phyloP scores from a whole-genome alignment of 2,329 filamentous ascomycete genomes.

The Microcyclospora tardicrescens region DNA sequence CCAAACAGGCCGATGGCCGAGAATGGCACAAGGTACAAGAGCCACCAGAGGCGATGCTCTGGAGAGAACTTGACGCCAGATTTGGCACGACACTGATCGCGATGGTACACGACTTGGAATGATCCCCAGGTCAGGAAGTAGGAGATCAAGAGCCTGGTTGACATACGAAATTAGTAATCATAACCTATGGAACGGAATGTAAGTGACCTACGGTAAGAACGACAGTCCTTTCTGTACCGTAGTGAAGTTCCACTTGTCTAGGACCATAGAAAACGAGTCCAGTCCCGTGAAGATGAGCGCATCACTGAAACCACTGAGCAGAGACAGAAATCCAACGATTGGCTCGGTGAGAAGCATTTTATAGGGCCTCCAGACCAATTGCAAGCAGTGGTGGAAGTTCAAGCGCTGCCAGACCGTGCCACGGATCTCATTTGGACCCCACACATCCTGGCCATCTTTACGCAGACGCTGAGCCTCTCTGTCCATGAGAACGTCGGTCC shows the following conservation, averaged over 20 bases:
- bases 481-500: constrained; percentile 63
- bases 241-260: constrained; percentile 47
- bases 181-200: too few relatives aligned
- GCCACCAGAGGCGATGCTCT: constrained; percentile 52
- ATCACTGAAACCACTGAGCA: constrained; percentile 60
- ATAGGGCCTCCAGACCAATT: constrained; percentile 52
- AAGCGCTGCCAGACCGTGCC: constrained; percentile 21
- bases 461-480: constrained; percentile 59
- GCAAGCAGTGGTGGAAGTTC: constrained; percentile 26
- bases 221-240: constrained; percentile 44
- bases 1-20: constrained; percentile 56
- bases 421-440: constrained; percentile 58
- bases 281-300: constrained; percentile 69
- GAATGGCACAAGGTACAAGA: constrained; percentile 48
- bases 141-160: constrained; percentile 41
- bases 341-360: constrained; percentile 63
- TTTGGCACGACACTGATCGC: constrained; percentile 37
- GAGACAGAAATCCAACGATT: constrained; percentile 56
- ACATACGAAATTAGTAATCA: constrained; percentile 1
- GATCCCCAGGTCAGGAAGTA: constrained; percentile 50
- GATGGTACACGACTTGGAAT: constrained; percentile 38
- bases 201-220: constrained; percentile 27
- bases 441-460: constrained; percentile 42
- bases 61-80: constrained; percentile 36
- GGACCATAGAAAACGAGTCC: constrained; percentile 56